Percentiles rank a stretch among this genome's conserved stretches.
Evolutionary conservation across 2,329 filamentous ascomycete genomes (phyloP).

Genomic region (Colletotrichum chlorophyti): DNA sequence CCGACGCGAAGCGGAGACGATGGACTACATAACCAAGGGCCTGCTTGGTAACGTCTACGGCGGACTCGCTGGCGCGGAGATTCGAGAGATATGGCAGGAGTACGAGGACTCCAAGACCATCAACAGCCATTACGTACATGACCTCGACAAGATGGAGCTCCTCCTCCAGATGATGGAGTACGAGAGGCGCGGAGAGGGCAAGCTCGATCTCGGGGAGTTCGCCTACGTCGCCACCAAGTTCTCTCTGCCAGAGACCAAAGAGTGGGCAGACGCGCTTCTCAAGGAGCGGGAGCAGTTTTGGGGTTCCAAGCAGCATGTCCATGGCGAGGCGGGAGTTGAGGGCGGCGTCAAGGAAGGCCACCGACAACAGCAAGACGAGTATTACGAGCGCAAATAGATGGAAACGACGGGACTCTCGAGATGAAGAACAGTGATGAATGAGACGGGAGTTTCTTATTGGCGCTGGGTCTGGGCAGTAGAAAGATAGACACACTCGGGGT

Average conservation of each 20-base stretch:
- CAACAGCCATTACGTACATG: conserved; percentile 91
- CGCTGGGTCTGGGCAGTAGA: no score
- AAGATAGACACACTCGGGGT: no score
- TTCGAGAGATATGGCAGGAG: conserved; percentile 88
- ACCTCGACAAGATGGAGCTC: conserved; percentile 96
- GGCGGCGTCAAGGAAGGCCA: conserved; percentile 45
- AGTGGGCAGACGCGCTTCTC: conserved; percentile 80
- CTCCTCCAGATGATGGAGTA: conserved; percentile 97
- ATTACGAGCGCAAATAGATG: conserved; percentile 49
- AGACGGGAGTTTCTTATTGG: background rate
- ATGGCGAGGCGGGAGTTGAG: conserved; percentile 50
- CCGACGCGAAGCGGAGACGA: conserved; percentile 83
- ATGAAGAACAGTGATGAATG: no score
- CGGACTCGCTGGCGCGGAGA: conserved; percentile 71
- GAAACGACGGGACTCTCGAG: background rate
- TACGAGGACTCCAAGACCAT: conserved; percentile 88
- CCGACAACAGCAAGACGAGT: conserved; percentile 53
- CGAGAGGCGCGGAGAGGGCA: conserved; percentile 72
- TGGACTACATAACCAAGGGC: conserved; percentile 83
- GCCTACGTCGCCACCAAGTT: conserved; percentile 78
- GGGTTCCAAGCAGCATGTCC: conserved; percentile 56
- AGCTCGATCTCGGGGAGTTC: conserved; percentile 85
- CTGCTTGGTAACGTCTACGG: conserved; percentile 79
- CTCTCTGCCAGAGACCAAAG: conserved; percentile 76
- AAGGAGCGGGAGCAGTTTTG: conserved; percentile 79